phyloP scores from a whole-genome alignment of 2,329 filamentous ascomycete genomes.

The Neofusicoccum sp. region DNA sequence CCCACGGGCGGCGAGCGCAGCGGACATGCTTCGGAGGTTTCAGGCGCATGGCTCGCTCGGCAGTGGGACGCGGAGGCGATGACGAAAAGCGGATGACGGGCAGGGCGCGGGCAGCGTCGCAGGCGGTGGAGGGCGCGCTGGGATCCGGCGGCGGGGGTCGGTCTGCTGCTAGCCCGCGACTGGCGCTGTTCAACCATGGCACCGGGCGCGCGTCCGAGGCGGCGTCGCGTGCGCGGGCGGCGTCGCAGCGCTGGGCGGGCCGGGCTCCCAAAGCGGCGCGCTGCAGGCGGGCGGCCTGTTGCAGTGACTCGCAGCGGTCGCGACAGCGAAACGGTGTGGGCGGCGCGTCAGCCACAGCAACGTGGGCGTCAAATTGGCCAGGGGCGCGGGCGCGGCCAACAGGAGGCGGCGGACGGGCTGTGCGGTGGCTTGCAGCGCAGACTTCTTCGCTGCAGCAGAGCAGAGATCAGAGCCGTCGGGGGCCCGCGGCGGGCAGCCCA shows the following conservation, averaged over 20 bases:
- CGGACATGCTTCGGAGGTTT: constrained; percentile 11
- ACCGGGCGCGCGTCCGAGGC: constrained; percentile 4
- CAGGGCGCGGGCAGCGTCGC: not conserved
- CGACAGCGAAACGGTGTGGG: constrained; percentile 2
- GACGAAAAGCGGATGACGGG: constrained; percentile 13
- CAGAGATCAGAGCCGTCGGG: constrained; percentile 12
- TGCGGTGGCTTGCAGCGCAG: constrained; percentile 13
- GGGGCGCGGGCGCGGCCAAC: constrained; percentile 6
- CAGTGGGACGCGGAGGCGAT: constrained; percentile 8
- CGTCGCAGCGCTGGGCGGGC: not conserved
- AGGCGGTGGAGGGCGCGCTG: not conserved
- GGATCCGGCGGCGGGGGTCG: constrained; percentile 7
- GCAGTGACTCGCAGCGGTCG: constrained; percentile 13
- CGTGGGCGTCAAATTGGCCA: constrained; percentile 16
- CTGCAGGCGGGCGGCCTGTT: not conserved
- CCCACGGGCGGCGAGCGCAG: constrained; percentile 4
- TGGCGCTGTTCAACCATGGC: not conserved
- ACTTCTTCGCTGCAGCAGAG: not conserved
- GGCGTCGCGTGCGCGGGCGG: not conserved
- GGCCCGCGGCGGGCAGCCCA: constrained; percentile 1
- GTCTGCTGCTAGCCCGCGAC: constrained; percentile 1
- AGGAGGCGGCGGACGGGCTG: constrained; percentile 8
- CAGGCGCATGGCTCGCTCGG: not conserved
- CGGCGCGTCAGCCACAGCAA: constrained; percentile 11
- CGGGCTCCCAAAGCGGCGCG: constrained; percentile 5